These are phyloP conservation scores for Mycena epipterygia DNA, from an alignment of 768 basidiomycete species.

Conservation along the genomic window DNA sequence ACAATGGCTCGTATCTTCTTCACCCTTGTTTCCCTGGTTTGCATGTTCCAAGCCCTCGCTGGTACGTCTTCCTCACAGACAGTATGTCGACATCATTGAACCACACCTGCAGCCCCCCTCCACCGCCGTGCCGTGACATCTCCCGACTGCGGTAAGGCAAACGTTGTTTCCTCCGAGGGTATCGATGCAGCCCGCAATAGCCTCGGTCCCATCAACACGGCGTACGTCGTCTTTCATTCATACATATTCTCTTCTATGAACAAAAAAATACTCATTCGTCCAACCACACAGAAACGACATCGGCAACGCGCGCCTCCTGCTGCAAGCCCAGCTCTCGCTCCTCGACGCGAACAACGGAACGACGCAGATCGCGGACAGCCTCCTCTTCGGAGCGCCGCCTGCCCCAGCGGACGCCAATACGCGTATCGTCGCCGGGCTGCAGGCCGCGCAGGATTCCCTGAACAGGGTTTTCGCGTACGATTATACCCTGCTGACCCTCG, in stretches of 20 bases:
- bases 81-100: not conserved
- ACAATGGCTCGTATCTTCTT: constrained; percentile 12
- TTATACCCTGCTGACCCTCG: not conserved
- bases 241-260: not conserved
- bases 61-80: not conserved
- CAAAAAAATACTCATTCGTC: not conserved
- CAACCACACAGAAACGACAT: constrained; percentile 1
- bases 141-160: not conserved
- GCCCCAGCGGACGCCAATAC: not conserved
- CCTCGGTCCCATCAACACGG: constrained; percentile 19
- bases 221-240: not conserved
- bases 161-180: not conserved
- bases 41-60: constrained; percentile 16
- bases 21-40: not conserved
- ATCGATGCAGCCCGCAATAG: not conserved
- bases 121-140: not conserved
- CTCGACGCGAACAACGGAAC: constrained; percentile 21
- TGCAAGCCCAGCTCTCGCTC: constrained; percentile 19
- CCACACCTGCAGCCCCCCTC: constrained; percentile 5
- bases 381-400: not conserved
- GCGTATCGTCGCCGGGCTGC: constrained; percentile 12
- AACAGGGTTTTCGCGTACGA: not conserved
- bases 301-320: constrained; percentile 10
- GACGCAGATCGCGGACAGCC: constrained; percentile 8
- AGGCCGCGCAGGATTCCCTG: constrained; percentile 1